Base-by-base conservation (phyloP, 169 alveolate genomes). In the Plasmodium reichenowi region DNA sequence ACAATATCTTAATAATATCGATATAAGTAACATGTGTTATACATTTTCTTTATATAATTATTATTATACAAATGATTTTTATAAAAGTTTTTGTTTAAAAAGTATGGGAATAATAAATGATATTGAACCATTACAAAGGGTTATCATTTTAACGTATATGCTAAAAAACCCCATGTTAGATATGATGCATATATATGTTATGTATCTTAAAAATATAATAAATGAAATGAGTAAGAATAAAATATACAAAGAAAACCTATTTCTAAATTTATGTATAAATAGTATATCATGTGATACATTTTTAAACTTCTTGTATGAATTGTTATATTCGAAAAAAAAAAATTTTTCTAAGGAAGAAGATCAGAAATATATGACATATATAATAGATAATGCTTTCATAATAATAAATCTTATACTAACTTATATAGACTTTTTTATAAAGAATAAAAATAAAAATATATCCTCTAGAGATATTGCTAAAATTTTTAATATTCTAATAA, bases 21-120 rank as follows among this genome's bases (percentile, higher is more conserved):
- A 86, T 67, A n/a, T 86, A 72, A 86, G 92, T 66, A 86, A 86
- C 48, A 71, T 86, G 72, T 59, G 88, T 38, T 86, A 86, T 74
- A 66, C 88, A 7, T 86, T 72, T 86, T 86, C 75, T 86, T 7
- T 86, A 58, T 86, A 45, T 59, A 56, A 86, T 59, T 38, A 38
- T 38, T 48, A 59, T 72, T 86, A 86, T 86, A 73, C 59, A 24
- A 15, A 22, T 45, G 43, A 32, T 66, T 86, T 66, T 60, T 86
- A 71, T 72, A 76, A 86, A 73, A 60, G 50, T 22, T 86, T 86
- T 13, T 59, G 86, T 50, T 15, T 47, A 20, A 86, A 56, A 63
- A 86, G 86, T 59, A 32, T 10, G 24, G 63, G 72, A 86, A 60
- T 45, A 71, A 54, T 86, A 20, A 17, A 70, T n/a, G 9, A 24